Base-by-base conservation (phyloP, 495 filamentous ascomycete genomes). In the Hypoxylon rickii region DNA sequence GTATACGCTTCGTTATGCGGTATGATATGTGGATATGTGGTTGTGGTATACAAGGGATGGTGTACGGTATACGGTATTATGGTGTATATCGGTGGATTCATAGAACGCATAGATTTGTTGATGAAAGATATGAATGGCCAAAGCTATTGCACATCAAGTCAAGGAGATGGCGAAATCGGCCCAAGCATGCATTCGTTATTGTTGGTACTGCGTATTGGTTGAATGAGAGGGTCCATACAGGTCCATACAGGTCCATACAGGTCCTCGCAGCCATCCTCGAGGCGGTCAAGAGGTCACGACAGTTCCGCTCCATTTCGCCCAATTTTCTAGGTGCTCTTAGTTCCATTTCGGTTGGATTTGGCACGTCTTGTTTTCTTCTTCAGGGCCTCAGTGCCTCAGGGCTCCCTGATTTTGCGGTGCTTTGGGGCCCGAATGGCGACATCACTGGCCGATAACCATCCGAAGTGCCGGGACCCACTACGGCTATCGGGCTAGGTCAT, bases 91-190 rank as follows among this genome's bases (percentile, higher is more conserved):
- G 26, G 5, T 5, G 26, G 5, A 31, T 31, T 31, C 5, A 12
- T 5, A 12, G 32, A n/a, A 3, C 11, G 8, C 13, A 34, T 34
- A 3, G 3, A 34, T 34, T 34, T 7, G 13, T 34, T 22, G 13
- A n/a, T 44, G 18, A 17, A 21, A 26, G 51, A 31, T 36, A 29
- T 29, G 4, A 21, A 20, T 31, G 37, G 16, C 7, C 4, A 1
- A 31, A 33, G 6, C 6, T 13, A 57, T 57, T 62, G 58, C 52
- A 56, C 37, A 38, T 48, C 24, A 53, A 26, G 42, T 44, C 17
- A n/a, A 52, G 20, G 11, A 34, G 37, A 63, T 63, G 59, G 59
- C 59, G 59, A 63, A 57, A 63, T 63, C 59, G 59, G 59, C 53
- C 24, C 39, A 57, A 17, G 46, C 36, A 46, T 44, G 52, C 19